Conservation (phyloP, 148 eudicot genomes). For the Oxyria digyna region DNA sequence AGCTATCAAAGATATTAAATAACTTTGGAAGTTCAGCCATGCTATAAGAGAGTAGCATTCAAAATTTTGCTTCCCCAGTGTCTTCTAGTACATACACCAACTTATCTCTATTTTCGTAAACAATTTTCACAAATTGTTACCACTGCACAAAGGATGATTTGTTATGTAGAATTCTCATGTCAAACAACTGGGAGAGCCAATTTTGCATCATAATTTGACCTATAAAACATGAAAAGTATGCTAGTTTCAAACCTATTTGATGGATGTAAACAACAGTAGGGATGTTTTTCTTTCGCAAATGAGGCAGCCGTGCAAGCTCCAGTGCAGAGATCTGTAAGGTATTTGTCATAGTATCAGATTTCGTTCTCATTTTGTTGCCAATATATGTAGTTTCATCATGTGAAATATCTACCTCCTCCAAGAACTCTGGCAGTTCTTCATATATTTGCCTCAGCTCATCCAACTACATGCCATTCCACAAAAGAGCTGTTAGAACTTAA, state of each 20-base stretch:
- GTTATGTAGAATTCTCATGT: neutral
- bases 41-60: neutral
- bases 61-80: neutral
- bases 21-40: neutral
- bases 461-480: slow-evolving; percentile 33
- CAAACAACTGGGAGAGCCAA: slow-evolving; percentile 1
- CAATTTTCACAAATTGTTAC: neutral
- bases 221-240: neutral
- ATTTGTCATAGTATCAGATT: slow-evolving; percentile 7
- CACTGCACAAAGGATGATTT: neutral
- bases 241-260: slow-evolving; percentile 60
- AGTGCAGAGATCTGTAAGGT: slow-evolving; percentile 57
- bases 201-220: neutral
- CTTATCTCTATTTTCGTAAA: neutral
- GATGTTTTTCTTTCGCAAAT: slow-evolving; percentile 34
- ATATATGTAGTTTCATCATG: neutral
- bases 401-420: slow-evolving; percentile 65
- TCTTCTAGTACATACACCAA: neutral
- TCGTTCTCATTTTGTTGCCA: neutral
- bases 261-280: slow-evolving; percentile 69
- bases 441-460: slow-evolving; percentile 96
- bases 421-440: slow-evolving; percentile 86
- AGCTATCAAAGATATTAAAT: neutral
- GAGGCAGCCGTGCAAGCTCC: slow-evolving; percentile 86
- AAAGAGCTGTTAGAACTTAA: neutral